Base-by-base conservation (phyloP, 176 grass and related monocot species). In the Typha latifolia region DNA sequence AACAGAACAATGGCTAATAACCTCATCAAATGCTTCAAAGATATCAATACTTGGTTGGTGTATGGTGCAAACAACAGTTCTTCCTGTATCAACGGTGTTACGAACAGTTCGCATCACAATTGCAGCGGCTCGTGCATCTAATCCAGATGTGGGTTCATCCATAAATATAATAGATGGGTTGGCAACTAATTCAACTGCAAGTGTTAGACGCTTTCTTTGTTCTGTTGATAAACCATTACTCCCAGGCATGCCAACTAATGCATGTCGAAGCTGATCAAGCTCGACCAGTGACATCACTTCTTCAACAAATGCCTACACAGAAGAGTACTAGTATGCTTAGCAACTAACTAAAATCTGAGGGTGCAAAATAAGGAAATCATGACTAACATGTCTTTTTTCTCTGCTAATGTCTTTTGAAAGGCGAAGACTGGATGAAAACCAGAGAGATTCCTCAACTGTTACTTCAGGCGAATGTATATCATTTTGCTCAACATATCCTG, bases 21-120 rank as follows among this genome's bases (percentile, higher is more conserved):
- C 88, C 84, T 91, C 88, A 87, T 91, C 88, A 76, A 91, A 91
- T 66, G 84, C 84, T 87, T 91, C 88, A 82, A 91, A 91, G 63
- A 91, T 84, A 77, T 91, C 81, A 71, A 90, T 90, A 47, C 82
- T 90, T 1, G 87, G 82, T 67, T 90, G 87, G 49, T 90, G 87
- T 80, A 90, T 90, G 32, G 87, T 90, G 72, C 87, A 90, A 31
- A 86, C 80, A 26, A 90, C 87, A 69, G 83, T 90, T 72, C 83
- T 80, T 31, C 87, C 83, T 11, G 87, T 90, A 66, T 90, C 87
- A 77, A 90, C 87, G 27, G 87, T 85, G 61, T 91, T 91, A 47
- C 88, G 78, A 69, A 91, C 78, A 74, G 88, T 79, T 24, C 88
- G 88, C 88, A 91, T 91, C 4, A 87, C 88, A 73, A 91, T 82